Base-by-base conservation (phyloP, 305 asterid species). In the Fraxinus ornus region DNA sequence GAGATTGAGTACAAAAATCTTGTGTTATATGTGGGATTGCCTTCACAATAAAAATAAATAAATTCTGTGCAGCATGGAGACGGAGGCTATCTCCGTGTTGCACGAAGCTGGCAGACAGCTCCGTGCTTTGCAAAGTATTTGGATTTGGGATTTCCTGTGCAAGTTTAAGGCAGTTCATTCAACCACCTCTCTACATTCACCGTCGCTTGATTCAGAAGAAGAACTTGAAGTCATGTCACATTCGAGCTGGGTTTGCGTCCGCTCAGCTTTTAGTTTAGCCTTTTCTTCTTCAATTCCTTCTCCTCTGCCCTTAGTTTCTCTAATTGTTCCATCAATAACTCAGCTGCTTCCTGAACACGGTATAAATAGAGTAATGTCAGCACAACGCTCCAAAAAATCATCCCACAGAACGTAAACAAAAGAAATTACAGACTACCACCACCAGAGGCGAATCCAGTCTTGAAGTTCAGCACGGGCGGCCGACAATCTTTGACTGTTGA, bases 121-220 rank as follows among this genome's bases (percentile, higher is more conserved):
- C n/a, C n/a, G n/a, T n/a, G n/a, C n/a, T 83, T 30, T 57, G 83
- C 36, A 7, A 10, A 10, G 39, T 36, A 1, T 71, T 76, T 41
- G 52, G 17, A 9, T 41, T 41, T 0, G 60, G 82, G 22, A 64
- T 24, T 19, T 77, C 21, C 7, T 83, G 83, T 17, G 81, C 71
- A 0, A 22, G 81, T 44, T 84, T 89, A 10, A 87, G 86, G 83
- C 64, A 57, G 22, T 75, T 84, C 89, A 91, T 90, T 87, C 80
- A 0, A 88, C 84, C 0, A 86, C 87, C 28, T 88, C 87, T 47
- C 86, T 94, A 33, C 94, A 88, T 17, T 93, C 98, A 52, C 92
- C 84, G 80, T 92, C 94, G 68, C 89, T 89, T 0, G 94, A 95
- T 24, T 93, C 97, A 0, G 95, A 90, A 24, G 94, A 89, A 15